Conservation (phyloP, 2,329 filamentous ascomycete genomes). For the Rhynchosporium graminicola region DNA sequence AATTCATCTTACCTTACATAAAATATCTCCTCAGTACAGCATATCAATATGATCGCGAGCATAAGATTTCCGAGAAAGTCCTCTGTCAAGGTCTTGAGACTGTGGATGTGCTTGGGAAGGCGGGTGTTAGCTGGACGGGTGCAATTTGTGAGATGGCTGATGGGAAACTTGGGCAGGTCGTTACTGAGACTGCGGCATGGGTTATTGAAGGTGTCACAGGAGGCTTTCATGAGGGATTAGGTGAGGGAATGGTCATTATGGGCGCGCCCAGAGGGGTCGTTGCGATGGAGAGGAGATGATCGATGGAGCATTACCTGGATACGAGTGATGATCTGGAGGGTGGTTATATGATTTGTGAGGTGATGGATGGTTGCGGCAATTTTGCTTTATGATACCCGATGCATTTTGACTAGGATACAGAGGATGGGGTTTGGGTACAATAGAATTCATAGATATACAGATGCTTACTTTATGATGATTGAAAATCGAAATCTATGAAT, state of each 20-base stretch:
- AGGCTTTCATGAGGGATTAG: slow-evolving; percentile 66
- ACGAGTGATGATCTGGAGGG: background rate
- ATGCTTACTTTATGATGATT: background rate
- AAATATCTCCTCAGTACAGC: slow-evolving; percentile 53
- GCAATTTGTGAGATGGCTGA: slow-evolving; percentile 62
- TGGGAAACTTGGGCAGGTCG: slow-evolving; percentile 60
- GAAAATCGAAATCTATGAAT: too few relatives aligned
- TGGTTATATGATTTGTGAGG: slow-evolving; percentile 4
- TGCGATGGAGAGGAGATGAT: background rate
- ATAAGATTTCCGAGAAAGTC: slow-evolving; percentile 63
- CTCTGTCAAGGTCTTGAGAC: slow-evolving; percentile 53
- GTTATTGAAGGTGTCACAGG: slow-evolving; percentile 63
- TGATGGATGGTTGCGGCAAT: slow-evolving; percentile 6
- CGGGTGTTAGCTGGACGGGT: slow-evolving; percentile 53
- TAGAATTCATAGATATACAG: slow-evolving; percentile 10
- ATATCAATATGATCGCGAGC: slow-evolving; percentile 65
- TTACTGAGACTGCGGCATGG: slow-evolving; percentile 60
- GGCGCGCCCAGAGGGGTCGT: slow-evolving; percentile 34
- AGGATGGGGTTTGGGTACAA: background rate
- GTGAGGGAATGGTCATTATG: slow-evolving; percentile 53
- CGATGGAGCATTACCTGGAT: too few relatives aligned
- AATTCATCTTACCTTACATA: slow-evolving; percentile 63
- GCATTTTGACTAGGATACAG: slow-evolving; percentile 10
- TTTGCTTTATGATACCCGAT: slow-evolving; percentile 22
- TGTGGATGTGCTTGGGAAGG: slow-evolving; percentile 54